Base-by-base conservation (phyloP, 176 grass and related monocot species). In the Rhynchospora pubera region DNA sequence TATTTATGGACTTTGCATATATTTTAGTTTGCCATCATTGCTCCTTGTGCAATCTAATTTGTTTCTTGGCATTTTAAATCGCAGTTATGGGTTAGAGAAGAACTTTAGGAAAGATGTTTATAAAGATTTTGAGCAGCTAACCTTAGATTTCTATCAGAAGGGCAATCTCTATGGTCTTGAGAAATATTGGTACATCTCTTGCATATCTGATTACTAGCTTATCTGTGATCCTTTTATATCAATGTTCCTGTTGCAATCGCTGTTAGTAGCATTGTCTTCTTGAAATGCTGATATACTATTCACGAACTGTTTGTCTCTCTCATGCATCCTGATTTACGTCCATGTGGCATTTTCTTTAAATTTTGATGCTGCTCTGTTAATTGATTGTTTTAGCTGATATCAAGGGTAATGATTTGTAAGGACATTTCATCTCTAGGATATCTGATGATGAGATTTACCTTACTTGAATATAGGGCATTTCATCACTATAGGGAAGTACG, bases 61-160 rank as follows among this genome's bases (percentile, higher is more conserved):
- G 8, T 75, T 81, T 84, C 23, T 57, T 78, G 34, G 63, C n/a
- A 62, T 65, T 67, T 30, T 66, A 74, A 28, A 70, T 85, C 91
- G 47, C 87, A 99, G 97, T 91, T 99, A 99, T 90, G 97, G 97
- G 51, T 90, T 99, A 86, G 97, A 99, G 74, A 99, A 91, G 68
- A 93, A 96, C 24, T 96, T 99, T 80, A 92, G 89, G 68, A 75
- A 65, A 21, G 92, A 90, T 87, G 76, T 96, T 42, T 99, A 93
- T 90, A 91, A 89, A 83, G 97, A 99, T 86, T 99, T 99, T 2
- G 97, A 99, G 87, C 88, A 91, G 59, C 80, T 96, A 80, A 89
- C 91, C 7, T 83, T 96, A 0, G 87, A 93, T 12, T 99, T 87
- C 77, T 95, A 96, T 62, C 60, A 68, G 45, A 99, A 91, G 60